Evolutionary conservation across 1,139 yeast genomes (phyloP).

Genomic region (Saccharomyces hybrid): DNA sequence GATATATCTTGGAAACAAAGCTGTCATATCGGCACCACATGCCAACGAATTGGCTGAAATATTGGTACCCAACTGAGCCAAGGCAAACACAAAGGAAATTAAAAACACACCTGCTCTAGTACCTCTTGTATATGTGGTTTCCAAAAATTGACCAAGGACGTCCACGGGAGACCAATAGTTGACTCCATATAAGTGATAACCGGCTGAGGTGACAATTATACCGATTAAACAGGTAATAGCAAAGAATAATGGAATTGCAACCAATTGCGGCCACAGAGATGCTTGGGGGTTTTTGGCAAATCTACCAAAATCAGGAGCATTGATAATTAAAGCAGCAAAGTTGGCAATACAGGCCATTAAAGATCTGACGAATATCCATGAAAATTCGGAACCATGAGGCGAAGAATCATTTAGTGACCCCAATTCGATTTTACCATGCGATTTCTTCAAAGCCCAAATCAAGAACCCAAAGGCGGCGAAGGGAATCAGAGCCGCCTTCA

Average conservation of each 20-base stretch:
- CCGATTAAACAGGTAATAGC: slow-evolving; percentile 80
- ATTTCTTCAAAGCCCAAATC: slow-evolving; percentile 61
- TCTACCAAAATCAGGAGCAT: slow-evolving; percentile 87
- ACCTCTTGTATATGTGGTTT: slow-evolving; percentile 51
- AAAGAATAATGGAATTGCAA: slow-evolving; percentile 68
- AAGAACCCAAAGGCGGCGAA: slow-evolving; percentile 72
- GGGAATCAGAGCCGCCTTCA: slow-evolving; percentile 68
- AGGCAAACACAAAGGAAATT: slow-evolving; percentile 64
- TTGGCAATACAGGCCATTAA: slow-evolving; percentile 75
- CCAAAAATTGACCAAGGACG: slow-evolving; percentile 57
- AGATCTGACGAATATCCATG: slow-evolving; percentile 75
- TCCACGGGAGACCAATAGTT: slow-evolving; percentile 83
- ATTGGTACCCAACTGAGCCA: slow-evolving; percentile 85
- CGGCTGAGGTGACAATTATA: slow-evolving; percentile 76
- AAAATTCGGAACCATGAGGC: slow-evolving; percentile 41
- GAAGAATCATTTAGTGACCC: slow-evolving; percentile 35
- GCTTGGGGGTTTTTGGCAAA: slow-evolving; percentile 54
- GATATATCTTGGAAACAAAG: slow-evolving; percentile 68
- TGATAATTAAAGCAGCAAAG: slow-evolving; percentile 77
- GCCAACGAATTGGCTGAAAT: slow-evolving; percentile 82
- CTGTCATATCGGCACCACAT: slow-evolving; percentile 87
- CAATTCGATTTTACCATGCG: slow-evolving; percentile 24
- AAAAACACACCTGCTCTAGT: slow-evolving; percentile 84
- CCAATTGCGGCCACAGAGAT: slow-evolving; percentile 46
- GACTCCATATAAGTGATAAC: slow-evolving; percentile 58